Conservation (phyloP, 169 alveolate species). For the Plasmodium chabaudi region DNA sequence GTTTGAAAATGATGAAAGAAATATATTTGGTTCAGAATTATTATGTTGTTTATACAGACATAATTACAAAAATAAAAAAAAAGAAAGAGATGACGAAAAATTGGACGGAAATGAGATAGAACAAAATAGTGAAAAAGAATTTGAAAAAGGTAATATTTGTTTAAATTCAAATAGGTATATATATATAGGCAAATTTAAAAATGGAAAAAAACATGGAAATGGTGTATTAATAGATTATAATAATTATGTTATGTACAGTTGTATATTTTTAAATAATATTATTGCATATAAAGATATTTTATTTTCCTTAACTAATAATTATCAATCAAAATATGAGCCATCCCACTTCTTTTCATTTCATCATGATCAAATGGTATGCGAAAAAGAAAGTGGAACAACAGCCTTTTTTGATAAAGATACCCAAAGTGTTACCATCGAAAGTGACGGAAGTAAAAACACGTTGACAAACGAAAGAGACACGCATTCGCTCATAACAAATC, state of each 20-base stretch:
- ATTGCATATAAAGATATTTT: slow-evolving; percentile 56
- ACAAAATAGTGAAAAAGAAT: slow-evolving; percentile 74
- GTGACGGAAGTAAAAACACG: neutral
- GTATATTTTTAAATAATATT: slow-evolving; percentile 65
- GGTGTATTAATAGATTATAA: slow-evolving; percentile 80
- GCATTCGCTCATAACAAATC: slow-evolving; percentile 11
- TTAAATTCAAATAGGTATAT: slow-evolving; percentile 69
- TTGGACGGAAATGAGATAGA: slow-evolving; percentile 24
- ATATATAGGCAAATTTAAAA: slow-evolving; percentile 74
- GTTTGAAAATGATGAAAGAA: slow-evolving; percentile 77
- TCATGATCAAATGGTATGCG: neutral
- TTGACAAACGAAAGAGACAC: slow-evolving; percentile 5
- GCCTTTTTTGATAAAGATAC: slow-evolving; percentile 3
- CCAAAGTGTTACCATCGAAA: neutral
- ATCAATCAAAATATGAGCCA: slow-evolving; percentile 7
- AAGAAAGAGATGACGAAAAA: slow-evolving; percentile 22
- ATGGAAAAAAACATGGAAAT: slow-evolving; percentile 79
- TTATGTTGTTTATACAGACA: slow-evolving; percentile 68
- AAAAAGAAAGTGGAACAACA: neutral
- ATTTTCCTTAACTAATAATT: slow-evolving; percentile 38
- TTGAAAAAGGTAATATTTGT: slow-evolving; percentile 63
- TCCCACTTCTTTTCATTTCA: neutral
- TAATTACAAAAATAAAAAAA: slow-evolving; percentile 47
- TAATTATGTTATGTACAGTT: slow-evolving; percentile 74
- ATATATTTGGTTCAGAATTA: slow-evolving; percentile 79